phyloP scores from a whole-genome alignment of 306 rosid genomes.

The Gleditsia sinensis region DNA sequence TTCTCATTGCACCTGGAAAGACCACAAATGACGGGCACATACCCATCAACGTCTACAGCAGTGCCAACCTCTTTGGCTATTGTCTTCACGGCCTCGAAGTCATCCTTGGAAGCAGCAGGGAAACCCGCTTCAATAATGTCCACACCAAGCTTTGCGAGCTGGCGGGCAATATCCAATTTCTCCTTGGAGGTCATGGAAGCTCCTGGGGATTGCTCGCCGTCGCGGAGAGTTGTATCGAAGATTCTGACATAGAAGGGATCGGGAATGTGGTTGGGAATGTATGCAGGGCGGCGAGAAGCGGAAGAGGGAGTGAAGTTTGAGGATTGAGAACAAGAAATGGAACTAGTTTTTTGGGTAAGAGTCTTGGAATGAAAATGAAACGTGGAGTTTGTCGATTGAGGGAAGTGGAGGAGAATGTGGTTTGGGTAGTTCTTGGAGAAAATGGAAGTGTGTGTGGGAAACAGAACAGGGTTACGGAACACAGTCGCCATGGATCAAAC shows the following conservation, averaged over 20 bases:
- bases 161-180: slow-evolving; percentile 86
- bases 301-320: neutral
- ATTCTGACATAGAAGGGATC: slow-evolving; percentile 84
- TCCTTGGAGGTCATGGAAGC: slow-evolving; percentile 91
- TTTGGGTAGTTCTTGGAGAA: neutral
- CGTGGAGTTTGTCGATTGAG: slow-evolving; percentile 10
- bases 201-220: slow-evolving; percentile 99
- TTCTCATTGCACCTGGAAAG: slow-evolving; percentile 81
- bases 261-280: slow-evolving; percentile 78
- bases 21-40: slow-evolving; percentile 91
- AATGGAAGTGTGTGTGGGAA: slow-evolving; percentile 26
- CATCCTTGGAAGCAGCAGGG: slow-evolving; percentile 85
- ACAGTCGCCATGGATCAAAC: slow-evolving; percentile 38
- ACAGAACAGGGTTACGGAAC: slow-evolving; percentile 24
- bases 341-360: neutral
- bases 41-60: slow-evolving; percentile 64
- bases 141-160: slow-evolving; percentile 85
- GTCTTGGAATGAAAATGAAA: neutral
- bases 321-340: slow-evolving; percentile 37
- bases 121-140: slow-evolving; percentile 95
- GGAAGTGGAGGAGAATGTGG: slow-evolving; percentile 34
- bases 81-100: slow-evolving; percentile 74
- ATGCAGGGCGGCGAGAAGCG: slow-evolving; percentile 62
- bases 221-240: slow-evolving; percentile 96
- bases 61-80: slow-evolving; percentile 83